Base-by-base conservation (phyloP, 805 yeast species). In the Sungouiella blattae region DNA sequence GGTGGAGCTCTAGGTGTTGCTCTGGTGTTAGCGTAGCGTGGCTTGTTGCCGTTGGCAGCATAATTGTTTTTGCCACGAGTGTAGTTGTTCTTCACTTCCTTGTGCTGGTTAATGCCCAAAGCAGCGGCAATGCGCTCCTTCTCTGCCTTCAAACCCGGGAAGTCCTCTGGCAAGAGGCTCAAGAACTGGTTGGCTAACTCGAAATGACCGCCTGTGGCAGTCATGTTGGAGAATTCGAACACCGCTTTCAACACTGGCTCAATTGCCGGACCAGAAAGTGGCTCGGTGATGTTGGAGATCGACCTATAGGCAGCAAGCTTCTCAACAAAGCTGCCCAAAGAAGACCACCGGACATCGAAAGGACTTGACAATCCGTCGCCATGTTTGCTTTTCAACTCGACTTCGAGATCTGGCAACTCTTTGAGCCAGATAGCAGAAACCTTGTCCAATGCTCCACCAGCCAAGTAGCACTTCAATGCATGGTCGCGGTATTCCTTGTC, bases 381-480 rank as follows among this genome's bases (percentile, higher is more conserved):
- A 18, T 64, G 52, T 1, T 66, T 53, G 31, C 71, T 62, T 51
- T 83, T 65, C 36, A 69, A 62, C 22, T 50, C 51, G 4, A 50
- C 38, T 51, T 76, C 79, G 40, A 61, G 57, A 3, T 44, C 62
- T 6, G 67, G 60, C 35, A 75, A 54, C 59, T 93, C 98, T 18
- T 77, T 67, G 34, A 86, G 72, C 99, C 99, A 93, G 44, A 93
- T 75, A 9, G 67, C 58, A 4, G 95, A 77, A 30, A 87, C 80
- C 52, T 81, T 84, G 43, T 83, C 94, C 34, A 88, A 68, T 4
- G 93, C 80, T 28, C 79, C 75, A 20, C 96, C 96, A 14, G 87
- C 84, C 45, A 87, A 68, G 57, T 81, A 93, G 44, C 88, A 79
- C 22, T 76, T 59, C 30, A 91, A 66, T 2, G 98, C 95, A 54